Percentiles rank a stretch among this genome's conserved stretches.
These are phyloP conservation scores for Aegilops bicornis DNA, from an alignment of 176 grass and related monocot species.

Conservation along the genomic window DNA sequence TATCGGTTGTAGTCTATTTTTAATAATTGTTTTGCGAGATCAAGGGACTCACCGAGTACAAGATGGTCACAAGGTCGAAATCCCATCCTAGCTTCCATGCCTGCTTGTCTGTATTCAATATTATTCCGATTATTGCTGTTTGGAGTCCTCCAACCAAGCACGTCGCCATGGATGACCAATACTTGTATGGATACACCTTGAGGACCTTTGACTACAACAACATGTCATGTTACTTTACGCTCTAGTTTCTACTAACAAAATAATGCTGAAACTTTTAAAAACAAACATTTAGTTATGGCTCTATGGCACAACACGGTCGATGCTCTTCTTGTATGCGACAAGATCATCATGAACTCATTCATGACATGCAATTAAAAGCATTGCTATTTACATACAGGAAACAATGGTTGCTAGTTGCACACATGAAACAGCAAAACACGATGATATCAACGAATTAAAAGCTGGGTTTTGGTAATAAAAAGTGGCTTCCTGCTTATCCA, in stretches of 20 bases:
- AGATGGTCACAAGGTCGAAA: slow-evolving; percentile 43
- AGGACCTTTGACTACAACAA: slow-evolving; percentile 42
- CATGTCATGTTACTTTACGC: background rate
- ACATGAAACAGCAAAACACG: no score
- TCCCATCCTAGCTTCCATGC: slow-evolving; percentile 55
- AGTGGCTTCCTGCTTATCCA: no score
- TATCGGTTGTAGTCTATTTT: background rate
- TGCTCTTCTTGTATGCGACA: no score
- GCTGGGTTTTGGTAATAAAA: no score
- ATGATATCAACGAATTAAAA: no score
- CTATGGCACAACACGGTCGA: no score
- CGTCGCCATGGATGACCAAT: slow-evolving; percentile 57
- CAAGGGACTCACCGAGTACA: slow-evolving; percentile 42
- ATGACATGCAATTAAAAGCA: no score
- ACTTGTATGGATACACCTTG: slow-evolving; percentile 67
- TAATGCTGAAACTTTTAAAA: background rate
- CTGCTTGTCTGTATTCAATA: slow-evolving; percentile 40
- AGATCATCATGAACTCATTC: no score
- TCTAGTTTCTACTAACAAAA: no score
- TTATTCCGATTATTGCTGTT: slow-evolving; percentile 38
- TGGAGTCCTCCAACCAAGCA: slow-evolving; percentile 60
- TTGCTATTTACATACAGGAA: no score
- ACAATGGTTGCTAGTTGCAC: no score
- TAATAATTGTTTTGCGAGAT: background rate
- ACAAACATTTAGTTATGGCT: no score